Percentiles rank a stretch among this genome's conserved stretches.
Conservation (phyloP, 495 filamentous ascomycete genomes). For the Xylaria palmicola region DNA sequence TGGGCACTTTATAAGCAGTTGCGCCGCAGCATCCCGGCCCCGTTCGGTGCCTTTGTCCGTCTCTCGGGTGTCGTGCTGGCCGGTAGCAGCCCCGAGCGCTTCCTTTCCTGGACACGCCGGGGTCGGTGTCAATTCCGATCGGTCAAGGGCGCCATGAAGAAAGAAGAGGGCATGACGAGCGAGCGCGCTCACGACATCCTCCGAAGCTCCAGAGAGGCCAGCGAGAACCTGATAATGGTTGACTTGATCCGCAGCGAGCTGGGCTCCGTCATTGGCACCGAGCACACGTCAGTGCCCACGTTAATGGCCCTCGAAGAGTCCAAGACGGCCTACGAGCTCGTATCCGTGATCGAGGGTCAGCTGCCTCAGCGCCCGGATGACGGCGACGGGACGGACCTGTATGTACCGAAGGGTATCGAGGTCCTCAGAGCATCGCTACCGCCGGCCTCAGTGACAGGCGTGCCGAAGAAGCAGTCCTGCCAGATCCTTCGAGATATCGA, state of each 20-base stretch:
- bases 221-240: constrained; percentile 84
- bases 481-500: constrained; percentile 64
- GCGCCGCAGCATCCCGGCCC: background rate
- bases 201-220: constrained; percentile 65
- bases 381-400: background rate
- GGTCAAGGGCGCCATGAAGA: constrained; percentile 78
- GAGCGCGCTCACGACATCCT: constrained; percentile 59
- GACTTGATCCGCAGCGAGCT: constrained; percentile 78
- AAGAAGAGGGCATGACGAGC: constrained; percentile 49
- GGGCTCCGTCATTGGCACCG: constrained; percentile 62
- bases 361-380: background rate
- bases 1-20: constrained; percentile 30
- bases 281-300: constrained; percentile 45
- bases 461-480: constrained; percentile 72
- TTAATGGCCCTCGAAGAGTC: background rate
- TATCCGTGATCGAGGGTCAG: background rate
- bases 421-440: constrained; percentile 65
- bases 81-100: constrained; percentile 73
- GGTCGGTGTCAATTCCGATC: constrained; percentile 56
- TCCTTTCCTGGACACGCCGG: constrained; percentile 56
- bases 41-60: constrained; percentile 46
- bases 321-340: background rate
- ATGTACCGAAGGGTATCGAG: constrained; percentile 55
- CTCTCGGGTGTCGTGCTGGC: constrained; percentile 58
- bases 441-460: constrained; percentile 78